Conservation (phyloP, 352 stramenopile species). For the Nothophytophthora sp. region DNA sequence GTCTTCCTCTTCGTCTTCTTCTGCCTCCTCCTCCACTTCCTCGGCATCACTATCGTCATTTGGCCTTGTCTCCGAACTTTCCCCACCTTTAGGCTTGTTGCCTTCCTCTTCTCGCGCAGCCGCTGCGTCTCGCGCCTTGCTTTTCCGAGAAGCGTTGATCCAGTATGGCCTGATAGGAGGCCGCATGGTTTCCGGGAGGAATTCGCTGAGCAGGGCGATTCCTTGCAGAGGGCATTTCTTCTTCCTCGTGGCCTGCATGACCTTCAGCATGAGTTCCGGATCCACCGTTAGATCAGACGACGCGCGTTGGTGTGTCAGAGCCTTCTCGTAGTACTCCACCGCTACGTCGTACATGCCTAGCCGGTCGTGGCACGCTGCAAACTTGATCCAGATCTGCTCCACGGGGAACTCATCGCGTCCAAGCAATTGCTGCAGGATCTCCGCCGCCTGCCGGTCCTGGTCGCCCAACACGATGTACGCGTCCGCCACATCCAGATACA, state of each 20-base stretch:
- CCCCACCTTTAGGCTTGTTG: constrained; percentile 5
- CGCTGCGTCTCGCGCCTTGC: constrained; percentile 19
- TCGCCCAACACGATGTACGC: constrained; percentile 75
- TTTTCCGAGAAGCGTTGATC: constrained; percentile 50
- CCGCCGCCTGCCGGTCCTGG: constrained; percentile 62
- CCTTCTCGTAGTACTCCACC: constrained; percentile 81
- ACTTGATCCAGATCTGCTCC: constrained; percentile 86
- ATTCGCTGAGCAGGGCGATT: constrained; percentile 54
- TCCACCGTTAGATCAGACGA: constrained; percentile 54
- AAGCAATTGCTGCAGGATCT: constrained; percentile 71
- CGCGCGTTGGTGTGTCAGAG: constrained; percentile 51
- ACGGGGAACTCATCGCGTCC: constrained; percentile 67
- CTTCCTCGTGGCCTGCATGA: constrained; percentile 65
- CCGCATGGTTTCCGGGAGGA: constrained; percentile 63
- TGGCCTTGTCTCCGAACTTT: not conserved
- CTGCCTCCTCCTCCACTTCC: constrained; percentile 56
- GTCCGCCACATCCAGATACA: constrained; percentile 85
- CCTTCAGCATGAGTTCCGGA: constrained; percentile 66
- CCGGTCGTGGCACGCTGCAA: constrained; percentile 71
- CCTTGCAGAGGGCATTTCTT: constrained; percentile 50
- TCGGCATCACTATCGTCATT: constrained; percentile 32
- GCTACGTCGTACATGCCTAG: constrained; percentile 63
- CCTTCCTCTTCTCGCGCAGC: constrained; percentile 8
- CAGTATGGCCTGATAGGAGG: constrained; percentile 85
- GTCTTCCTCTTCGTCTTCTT: constrained; percentile 59